Percentiles rank a stretch among this genome's conserved stretches.
Conservation (phyloP, 345 rosid species). For the Heritiera fomes region DNA sequence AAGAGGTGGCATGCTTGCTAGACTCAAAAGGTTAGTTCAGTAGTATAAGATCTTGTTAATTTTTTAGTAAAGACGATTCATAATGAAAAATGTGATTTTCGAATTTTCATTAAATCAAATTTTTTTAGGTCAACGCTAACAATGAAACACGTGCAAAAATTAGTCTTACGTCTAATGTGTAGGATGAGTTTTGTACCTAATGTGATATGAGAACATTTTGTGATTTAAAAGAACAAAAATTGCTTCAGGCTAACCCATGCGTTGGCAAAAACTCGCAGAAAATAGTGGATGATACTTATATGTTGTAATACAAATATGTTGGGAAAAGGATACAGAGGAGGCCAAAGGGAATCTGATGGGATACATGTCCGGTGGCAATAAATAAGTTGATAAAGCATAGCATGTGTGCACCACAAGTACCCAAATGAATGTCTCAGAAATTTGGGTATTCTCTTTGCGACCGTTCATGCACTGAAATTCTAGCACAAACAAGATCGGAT, state of each 20-base stretch:
- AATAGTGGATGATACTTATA: neutral
- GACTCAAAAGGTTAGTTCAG: no score
- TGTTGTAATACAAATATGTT: neutral
- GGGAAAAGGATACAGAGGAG: neutral
- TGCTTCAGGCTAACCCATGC: neutral
- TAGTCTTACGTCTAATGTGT: no score
- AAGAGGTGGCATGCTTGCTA: no score
- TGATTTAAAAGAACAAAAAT: neutral
- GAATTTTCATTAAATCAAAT: no score
- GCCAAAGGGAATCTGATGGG: conserved; percentile 7
- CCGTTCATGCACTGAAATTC: neutral
- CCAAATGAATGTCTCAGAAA: neutral
- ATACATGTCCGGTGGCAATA: neutral
- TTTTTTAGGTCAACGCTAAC: no score
- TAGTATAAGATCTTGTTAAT: no score
- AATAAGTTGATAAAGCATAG: neutral
- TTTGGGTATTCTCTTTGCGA: neutral
- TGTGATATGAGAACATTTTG: no score
- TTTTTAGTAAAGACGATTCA: no score
- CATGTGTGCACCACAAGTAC: conserved; percentile 14
- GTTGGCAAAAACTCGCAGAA: neutral
- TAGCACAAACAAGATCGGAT: neutral
- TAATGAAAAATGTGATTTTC: no score
- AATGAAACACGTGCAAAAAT: no score
- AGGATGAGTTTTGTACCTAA: no score